A percentile compares a stretch with the other conserved stretches of the same genome.
These are phyloP conservation scores for Aspergillus biplanus DNA, from an alignment of 495 filamentous ascomycete genomes.

Conservation along the genomic window DNA sequence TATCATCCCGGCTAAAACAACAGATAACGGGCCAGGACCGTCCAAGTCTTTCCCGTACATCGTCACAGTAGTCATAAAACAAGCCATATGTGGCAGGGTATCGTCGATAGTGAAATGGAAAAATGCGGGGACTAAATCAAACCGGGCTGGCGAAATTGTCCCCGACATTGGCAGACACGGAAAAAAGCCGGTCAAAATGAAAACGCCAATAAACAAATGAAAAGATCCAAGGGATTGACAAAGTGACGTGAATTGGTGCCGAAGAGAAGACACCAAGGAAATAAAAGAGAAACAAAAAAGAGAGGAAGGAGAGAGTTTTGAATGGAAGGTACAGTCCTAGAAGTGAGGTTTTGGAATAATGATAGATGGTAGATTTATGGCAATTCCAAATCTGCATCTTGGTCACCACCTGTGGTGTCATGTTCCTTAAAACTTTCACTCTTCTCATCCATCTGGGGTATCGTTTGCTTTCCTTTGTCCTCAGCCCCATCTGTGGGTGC, in stretches of 20 bases:
- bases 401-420: constrained; percentile 4
- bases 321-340: constrained; percentile 6
- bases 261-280: constrained; percentile 1
- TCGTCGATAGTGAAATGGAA: constrained; percentile 27
- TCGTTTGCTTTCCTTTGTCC: constrained; percentile 15
- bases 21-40: constrained; percentile 15
- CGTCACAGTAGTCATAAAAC: constrained; percentile 30
- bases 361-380: constrained; percentile 6
- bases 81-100: constrained; percentile 32
- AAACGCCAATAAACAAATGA: background rate
- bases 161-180: background rate
- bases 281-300: background rate
- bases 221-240: constrained; percentile 6
- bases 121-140: constrained; percentile 13
- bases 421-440: constrained; percentile 14
- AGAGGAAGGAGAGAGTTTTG: constrained; percentile 1
- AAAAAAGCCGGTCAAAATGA: background rate
- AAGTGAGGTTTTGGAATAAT: background rate
- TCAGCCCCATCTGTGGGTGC: constrained; percentile 16
- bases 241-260: background rate
- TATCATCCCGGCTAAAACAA: constrained; percentile 1
- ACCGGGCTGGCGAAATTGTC: background rate
- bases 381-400: constrained; percentile 3
- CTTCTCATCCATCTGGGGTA: constrained; percentile 13
- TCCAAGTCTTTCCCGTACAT: constrained; percentile 19